These are phyloP conservation scores for Clonostachys solani DNA, from an alignment of 2,329 filamentous ascomycete genomes.

Conservation along the genomic window DNA sequence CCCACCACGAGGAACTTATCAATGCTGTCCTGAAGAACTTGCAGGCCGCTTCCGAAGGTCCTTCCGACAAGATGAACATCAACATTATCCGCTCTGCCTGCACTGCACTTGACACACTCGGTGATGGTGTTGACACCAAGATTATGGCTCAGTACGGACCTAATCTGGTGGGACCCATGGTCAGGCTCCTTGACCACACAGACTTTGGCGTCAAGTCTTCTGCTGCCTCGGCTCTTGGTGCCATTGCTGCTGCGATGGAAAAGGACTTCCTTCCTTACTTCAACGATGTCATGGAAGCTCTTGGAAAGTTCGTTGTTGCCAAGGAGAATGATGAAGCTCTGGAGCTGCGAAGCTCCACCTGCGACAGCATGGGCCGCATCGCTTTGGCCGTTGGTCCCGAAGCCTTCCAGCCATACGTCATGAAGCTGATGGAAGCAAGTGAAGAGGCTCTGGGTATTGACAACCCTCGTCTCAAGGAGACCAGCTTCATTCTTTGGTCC, in stretches of 20 bases:
- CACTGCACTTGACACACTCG: slow-evolving; percentile 85
- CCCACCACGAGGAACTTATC: slow-evolving; percentile 81
- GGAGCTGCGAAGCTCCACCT: slow-evolving; percentile 82
- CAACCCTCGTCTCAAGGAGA: slow-evolving; percentile 88
- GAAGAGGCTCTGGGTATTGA: slow-evolving; percentile 87
- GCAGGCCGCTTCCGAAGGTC: slow-evolving; percentile 69
- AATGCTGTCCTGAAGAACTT: slow-evolving; percentile 84
- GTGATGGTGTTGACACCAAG: slow-evolving; percentile 75
- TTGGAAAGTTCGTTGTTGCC: slow-evolving; percentile 77
- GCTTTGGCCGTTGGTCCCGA: slow-evolving; percentile 81
- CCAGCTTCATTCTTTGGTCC: slow-evolving; percentile 95
- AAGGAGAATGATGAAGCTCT: slow-evolving; percentile 90
- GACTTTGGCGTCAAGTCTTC: slow-evolving; percentile 89
- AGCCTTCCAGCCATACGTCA: slow-evolving; percentile 86
- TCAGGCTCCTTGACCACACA: slow-evolving; percentile 75
- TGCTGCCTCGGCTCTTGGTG: slow-evolving; percentile 83
- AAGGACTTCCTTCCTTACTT: slow-evolving; percentile 89
- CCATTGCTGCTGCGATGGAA: slow-evolving; percentile 82
- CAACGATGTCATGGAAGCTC: slow-evolving; percentile 81
- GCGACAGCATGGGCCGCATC: slow-evolving; percentile 91
- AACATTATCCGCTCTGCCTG: slow-evolving; percentile 88
- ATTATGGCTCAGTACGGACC: slow-evolving; percentile 79
- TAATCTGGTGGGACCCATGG: slow-evolving; percentile 80
- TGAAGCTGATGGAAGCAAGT: slow-evolving; percentile 85
- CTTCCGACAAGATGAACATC: slow-evolving; percentile 69